Percentiles rank a stretch among this genome's conserved stretches.
phyloP scores from a whole-genome alignment of 345 rosid species.

The Linum trigynum region DNA sequence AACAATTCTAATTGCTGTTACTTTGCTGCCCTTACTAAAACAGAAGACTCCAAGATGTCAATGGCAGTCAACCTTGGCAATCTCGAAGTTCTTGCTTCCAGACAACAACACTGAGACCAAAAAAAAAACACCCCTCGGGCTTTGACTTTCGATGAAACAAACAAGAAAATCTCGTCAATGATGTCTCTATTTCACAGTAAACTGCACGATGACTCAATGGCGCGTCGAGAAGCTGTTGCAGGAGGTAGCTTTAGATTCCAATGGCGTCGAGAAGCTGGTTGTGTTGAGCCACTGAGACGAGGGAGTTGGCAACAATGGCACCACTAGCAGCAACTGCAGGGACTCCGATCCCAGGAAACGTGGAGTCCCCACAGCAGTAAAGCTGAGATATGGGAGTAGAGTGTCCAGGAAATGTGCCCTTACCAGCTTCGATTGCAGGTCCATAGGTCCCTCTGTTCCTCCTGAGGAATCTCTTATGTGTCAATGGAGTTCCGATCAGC shows the following conservation, averaged over 20 bases:
- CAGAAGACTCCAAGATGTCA: too few relatives aligned
- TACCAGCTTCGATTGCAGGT: constrained; percentile 78
- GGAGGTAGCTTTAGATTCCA: not conserved
- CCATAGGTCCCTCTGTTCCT: constrained; percentile 82
- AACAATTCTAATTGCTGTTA: too few relatives aligned
- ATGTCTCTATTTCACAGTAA: too few relatives aligned
- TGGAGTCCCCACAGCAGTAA: constrained; percentile 82
- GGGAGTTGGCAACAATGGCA: constrained; percentile 81
- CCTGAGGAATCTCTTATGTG: constrained; percentile 72
- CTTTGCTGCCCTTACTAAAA: too few relatives aligned
- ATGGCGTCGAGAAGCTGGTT: constrained; percentile 35
- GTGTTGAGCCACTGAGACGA: constrained; percentile 68
- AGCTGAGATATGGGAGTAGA: constrained; percentile 73
- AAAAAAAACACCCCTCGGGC: too few relatives aligned
- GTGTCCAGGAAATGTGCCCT: constrained; percentile 71
- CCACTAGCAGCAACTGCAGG: constrained; percentile 96
- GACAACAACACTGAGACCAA: too few relatives aligned
- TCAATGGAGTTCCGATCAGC: constrained; percentile 81
- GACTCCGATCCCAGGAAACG: constrained; percentile 81
- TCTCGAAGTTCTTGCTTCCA: too few relatives aligned
- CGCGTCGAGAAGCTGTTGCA: too few relatives aligned
- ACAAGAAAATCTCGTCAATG: too few relatives aligned
- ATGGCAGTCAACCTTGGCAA: too few relatives aligned
- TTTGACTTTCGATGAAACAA: too few relatives aligned
- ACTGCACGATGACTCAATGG: too few relatives aligned